phyloP scores from a whole-genome alignment of 208 protist species.

The Eutreptiella sp. region DNA sequence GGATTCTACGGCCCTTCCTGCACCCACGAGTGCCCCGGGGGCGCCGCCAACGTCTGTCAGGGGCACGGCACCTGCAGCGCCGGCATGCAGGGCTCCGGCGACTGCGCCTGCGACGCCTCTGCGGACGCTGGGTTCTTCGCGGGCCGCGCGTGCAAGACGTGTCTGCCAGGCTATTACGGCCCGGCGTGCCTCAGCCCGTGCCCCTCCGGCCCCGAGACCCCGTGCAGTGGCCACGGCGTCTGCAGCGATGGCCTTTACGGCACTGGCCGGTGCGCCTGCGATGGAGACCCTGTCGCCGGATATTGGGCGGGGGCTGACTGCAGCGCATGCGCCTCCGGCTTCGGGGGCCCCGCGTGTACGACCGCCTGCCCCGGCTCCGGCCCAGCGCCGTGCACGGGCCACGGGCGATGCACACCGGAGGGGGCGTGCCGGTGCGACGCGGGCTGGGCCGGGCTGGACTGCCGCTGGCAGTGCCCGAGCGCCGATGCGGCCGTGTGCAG shows the following conservation, averaged over 20 bases:
- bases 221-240: slow-evolving; percentile 4
- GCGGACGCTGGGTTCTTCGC: neutral
- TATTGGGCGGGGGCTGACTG: slow-evolving; percentile 27
- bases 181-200: neutral
- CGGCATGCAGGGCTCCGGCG: neutral
- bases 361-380: too few species aligned
- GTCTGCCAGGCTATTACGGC: neutral
- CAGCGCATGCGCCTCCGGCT: slow-evolving; percentile 23
- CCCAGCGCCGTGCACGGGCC: slow-evolving; percentile 19
- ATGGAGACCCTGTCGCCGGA: slow-evolving; percentile 8
- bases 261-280: slow-evolving; percentile 29
- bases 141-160: neutral
- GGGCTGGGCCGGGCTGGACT: slow-evolving; percentile 7
- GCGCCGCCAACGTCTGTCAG: neutral
- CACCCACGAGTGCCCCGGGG: slow-evolving; percentile 13
- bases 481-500: neutral
- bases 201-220: neutral
- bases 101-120: neutral
- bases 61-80: slow-evolving; percentile 10
- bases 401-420: slow-evolving; percentile 17
- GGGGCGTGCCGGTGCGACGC: slow-evolving; percentile 8
- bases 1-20: slow-evolving; percentile 24
- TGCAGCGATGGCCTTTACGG: slow-evolving; percentile 14
- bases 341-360: neutral
- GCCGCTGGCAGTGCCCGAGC: slow-evolving; percentile 12